Evolutionary conservation across 208 protist species (phyloP), one percentile per base, ranked within the genome.

Genomic region (Crithidia bombi): DNA sequence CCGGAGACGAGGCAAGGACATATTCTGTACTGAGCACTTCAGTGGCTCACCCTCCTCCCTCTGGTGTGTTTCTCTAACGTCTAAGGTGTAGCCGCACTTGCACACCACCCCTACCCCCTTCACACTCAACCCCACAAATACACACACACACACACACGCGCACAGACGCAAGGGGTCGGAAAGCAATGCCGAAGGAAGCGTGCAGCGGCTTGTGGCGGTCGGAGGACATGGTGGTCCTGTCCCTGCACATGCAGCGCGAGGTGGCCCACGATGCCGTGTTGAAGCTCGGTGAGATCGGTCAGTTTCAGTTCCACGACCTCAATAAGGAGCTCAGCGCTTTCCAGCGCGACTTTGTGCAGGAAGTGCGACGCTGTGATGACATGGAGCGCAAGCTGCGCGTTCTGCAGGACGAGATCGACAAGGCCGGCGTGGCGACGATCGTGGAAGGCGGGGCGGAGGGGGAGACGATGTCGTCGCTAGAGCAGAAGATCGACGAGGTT

Each of bases 311-410:
- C 63, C 85, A 87, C 46, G 98, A 99, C 81, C 83, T 99, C 65
- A 94, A 97, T 83, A 58, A 54, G n/a, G 78, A 96, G 25, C 79
- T 98, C n/a, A 98, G 88, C 58, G 84, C 95, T 26, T 99, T 99
- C 76, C 96, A 99, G 80, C 93, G 98, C 26, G 89, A 97, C 65
- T 99, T 98, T 66, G 97, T 98, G 10, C 87, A 94, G 46, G 97
- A 99, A 59, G 96, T 99, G 38, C 95, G 97, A 41, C 76, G 96
- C 28, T 99, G 96, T 79, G 98, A 99, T 56, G 98, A 99, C 61
- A 97, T 99, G 86, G 91, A 98, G 67, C 89, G 97, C 28, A 98
- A 98, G 73, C 66, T 99, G 28, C 87, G 91, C 36, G 98, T 93
- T 69, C 85, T 99, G 46, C 83, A 97, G 65, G 91, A 95, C 3